Percentiles rank a stretch among this genome's conserved stretches.
Evolutionary conservation across 768 basidiomycete species (phyloP).

Genomic region (Boletellus ananas): DNA sequence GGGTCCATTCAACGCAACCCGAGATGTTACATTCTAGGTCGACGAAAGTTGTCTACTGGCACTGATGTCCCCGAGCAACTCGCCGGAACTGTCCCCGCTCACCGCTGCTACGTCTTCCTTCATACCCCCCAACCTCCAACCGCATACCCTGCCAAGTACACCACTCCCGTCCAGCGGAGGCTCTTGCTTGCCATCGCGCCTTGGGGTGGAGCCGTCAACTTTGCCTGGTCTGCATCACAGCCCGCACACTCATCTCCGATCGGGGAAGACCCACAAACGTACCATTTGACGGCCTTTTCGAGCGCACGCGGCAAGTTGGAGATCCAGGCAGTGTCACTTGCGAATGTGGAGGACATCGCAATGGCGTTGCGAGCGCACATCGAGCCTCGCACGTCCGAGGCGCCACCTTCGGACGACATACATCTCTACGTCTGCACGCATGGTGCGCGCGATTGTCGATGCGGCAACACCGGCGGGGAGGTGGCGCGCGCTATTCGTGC

Average conservation of each 20-base stretch:
- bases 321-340: constrained; percentile 44
- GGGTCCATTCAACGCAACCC: not conserved
- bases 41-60: constrained; percentile 8
- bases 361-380: constrained; percentile 31
- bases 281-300: constrained; percentile 53
- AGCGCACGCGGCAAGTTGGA: constrained; percentile 42
- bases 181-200: constrained; percentile 42
- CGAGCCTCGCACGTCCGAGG: constrained; percentile 22
- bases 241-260: constrained; percentile 2
- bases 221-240: constrained; percentile 46
- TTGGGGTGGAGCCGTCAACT: constrained; percentile 59
- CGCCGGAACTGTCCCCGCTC: constrained; percentile 50
- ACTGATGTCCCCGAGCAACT: constrained; percentile 25
- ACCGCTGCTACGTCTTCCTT: constrained; percentile 54
- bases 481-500: constrained; percentile 51
- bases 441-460: constrained; percentile 73
- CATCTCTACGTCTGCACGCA: constrained; percentile 77
- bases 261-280: constrained; percentile 18
- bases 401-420: constrained; percentile 24
- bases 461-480: constrained; percentile 59
- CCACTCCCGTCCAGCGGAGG: constrained; percentile 48
- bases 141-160: constrained; percentile 43
- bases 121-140: constrained; percentile 48
- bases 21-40: not conserved
- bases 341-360: constrained; percentile 49